Base-by-base conservation (phyloP, 1,284 basidiomycete species). In the Schizophyllum amplum region DNA sequence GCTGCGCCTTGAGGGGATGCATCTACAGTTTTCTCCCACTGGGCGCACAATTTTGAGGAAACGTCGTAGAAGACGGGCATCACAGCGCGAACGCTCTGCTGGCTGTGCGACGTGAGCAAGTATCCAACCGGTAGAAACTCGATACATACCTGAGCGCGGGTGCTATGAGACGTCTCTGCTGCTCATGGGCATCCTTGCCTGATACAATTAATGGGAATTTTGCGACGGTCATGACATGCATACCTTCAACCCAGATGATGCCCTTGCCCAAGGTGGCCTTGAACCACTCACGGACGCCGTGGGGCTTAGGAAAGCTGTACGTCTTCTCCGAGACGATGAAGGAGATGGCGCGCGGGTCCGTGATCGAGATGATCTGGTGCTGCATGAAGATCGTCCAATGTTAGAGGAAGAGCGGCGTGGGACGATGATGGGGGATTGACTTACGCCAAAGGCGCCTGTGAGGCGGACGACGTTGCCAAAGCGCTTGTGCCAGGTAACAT, bases 231-330 rank as follows among this genome's bases (percentile, higher is more conserved):
- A 22, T 58, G 21, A 9, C 13, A 4, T 6, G 48, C 53, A 47
- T 58, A 79, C 80, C 81, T 76, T 84, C 82, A 17, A 81, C 73
- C 77, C 80, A 83, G 20, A 84, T 73, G 57, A 84, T 78, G n/a
- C 82, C 82, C 67, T 83, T 74, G 17, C 82, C 82, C 4, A 82
- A 70, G 1, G 81, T 75, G 25, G 76, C 76, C 59, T 72, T 73
- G 63, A 84, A 84, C 82, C 82, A 84, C 17, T 75, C 76, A 57
- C 82, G 74, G 23, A 83, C 82, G 33, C 82, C 82, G 52, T 71
- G 65, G 7, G 81, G 79, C 65, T 84, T 84, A 1, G 82, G 82
- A 61, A 84, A 83, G 25, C 67, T 69, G 64, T 83, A 83, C 0
- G 74, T 71, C 15, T 71, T 73, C 60, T 81, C 77, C 25, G 74